Percentiles rank a stretch among this genome's conserved stretches.
These are phyloP conservation scores for Pseudofabraea citricarpa DNA, from an alignment of 2,329 filamentous ascomycete species.

Conservation along the genomic window DNA sequence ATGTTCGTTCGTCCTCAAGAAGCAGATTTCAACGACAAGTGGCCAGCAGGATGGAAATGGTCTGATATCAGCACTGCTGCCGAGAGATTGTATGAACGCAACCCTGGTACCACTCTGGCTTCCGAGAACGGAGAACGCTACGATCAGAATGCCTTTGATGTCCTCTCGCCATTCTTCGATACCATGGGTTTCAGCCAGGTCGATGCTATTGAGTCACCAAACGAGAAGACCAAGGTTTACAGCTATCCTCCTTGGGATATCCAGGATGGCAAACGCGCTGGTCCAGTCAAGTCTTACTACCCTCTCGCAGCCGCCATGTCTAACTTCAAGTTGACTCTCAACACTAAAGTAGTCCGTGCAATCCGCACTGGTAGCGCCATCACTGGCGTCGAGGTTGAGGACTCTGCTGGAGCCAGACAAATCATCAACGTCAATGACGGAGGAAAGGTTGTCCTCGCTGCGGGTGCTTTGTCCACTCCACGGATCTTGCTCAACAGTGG, in stretches of 20 bases:
- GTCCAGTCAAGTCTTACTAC: constrained; percentile 66
- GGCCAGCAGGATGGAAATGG: constrained; percentile 61
- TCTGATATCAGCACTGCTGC: constrained; percentile 54
- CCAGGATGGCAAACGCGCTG: constrained; percentile 56
- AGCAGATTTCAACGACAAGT: constrained; percentile 66
- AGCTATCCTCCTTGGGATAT: constrained; percentile 64
- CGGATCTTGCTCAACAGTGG: constrained; percentile 24
- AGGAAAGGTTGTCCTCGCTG: constrained; percentile 19
- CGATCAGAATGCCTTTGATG: constrained; percentile 57
- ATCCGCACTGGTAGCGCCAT: constrained; percentile 56
- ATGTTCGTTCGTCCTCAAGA: constrained; percentile 62
- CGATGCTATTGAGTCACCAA: constrained; percentile 38
- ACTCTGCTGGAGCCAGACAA: constrained; percentile 30
- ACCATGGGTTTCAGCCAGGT: constrained; percentile 51
- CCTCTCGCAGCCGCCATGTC: constrained; percentile 50
- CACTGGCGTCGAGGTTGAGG: constrained; percentile 54
- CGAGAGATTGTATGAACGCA: constrained; percentile 58
- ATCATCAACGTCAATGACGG: constrained; percentile 26
- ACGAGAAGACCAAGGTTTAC: constrained; percentile 60
- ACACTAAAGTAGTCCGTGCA: constrained; percentile 59
- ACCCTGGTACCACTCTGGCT: constrained; percentile 61
- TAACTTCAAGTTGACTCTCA: constrained; percentile 63
- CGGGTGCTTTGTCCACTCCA: constrained; percentile 18
- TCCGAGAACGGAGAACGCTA: constrained; percentile 62
- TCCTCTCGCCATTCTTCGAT: constrained; percentile 41